A percentile compares a stretch with the other conserved stretches of the same genome.
Evolutionary conservation across 2,329 filamentous ascomycete species (phyloP).

Genomic region (Alternaria panax): DNA sequence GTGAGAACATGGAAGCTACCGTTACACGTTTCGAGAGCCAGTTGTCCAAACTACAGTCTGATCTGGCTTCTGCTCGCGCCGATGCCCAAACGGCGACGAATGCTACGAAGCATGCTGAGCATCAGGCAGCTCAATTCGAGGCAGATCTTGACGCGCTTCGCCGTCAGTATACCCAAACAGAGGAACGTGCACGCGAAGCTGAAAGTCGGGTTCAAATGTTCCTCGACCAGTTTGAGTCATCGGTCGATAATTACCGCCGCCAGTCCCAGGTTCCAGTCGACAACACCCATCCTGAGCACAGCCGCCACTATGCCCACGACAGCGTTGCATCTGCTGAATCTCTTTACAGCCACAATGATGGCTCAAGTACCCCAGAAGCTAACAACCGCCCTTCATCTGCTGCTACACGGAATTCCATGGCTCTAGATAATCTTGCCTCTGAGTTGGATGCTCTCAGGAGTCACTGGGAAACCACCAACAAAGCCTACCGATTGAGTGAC

Average conservation of each 20-base stretch:
- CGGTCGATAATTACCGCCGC: constrained; percentile 92
- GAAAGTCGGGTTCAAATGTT: constrained; percentile 93
- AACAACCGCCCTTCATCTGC: constrained; percentile 34
- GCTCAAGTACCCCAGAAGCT: constrained; percentile 44
- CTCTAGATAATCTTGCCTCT: constrained; percentile 87
- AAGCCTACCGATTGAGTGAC: constrained; percentile 89
- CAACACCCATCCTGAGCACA: constrained; percentile 44
- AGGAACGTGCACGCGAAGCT: constrained; percentile 84
- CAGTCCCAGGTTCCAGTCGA: constrained; percentile 61
- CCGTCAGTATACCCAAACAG: constrained; percentile 79
- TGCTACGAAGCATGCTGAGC: constrained; percentile 59
- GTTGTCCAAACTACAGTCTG: constrained; percentile 71
- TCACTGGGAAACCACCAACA: constrained; percentile 96
- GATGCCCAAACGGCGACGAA: constrained; percentile 74
- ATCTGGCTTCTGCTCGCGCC: constrained; percentile 69
- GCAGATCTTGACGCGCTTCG: constrained; percentile 82
- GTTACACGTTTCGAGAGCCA: constrained; percentile 74
- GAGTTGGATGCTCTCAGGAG: constrained; percentile 89
- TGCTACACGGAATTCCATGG: constrained; percentile 66
- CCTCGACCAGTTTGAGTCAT: constrained; percentile 91
- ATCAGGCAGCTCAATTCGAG: constrained; percentile 62
- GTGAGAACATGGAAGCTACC: constrained; percentile 72
- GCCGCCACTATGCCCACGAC: constrained; percentile 58
- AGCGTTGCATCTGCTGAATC: constrained; percentile 68
- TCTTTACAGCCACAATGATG: constrained; percentile 55